Conservation (phyloP, 2,329 filamentous ascomycete species). For the Pseudopyrenochaeta lycopersici region DNA sequence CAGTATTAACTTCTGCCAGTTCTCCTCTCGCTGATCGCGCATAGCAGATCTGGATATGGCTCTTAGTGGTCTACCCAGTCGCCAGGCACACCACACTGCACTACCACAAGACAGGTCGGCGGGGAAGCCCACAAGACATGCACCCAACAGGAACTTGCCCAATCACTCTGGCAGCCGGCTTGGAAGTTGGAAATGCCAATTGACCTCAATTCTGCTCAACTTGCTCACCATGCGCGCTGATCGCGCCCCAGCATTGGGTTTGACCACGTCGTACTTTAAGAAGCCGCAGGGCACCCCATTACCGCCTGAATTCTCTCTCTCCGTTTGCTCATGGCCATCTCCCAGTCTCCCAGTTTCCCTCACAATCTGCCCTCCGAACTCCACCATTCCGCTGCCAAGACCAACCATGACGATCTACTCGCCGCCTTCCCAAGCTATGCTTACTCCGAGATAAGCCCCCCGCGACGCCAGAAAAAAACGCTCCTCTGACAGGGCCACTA, state of each 20-base stretch:
- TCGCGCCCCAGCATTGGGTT: neutral
- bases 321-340: neutral
- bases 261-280: neutral
- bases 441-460: slow-evolving; percentile 10
- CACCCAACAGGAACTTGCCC: slow-evolving; percentile 2
- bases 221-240: neutral
- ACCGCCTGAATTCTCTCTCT: neutral
- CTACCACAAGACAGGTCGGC: neutral
- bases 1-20: no score
- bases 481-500: neutral
- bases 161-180: slow-evolving; percentile 2
- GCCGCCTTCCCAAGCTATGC: slow-evolving; percentile 1
- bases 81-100: neutral
- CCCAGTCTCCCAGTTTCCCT: neutral
- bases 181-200: slow-evolving; percentile 8
- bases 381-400: slow-evolving; percentile 13
- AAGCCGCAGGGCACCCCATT: neutral
- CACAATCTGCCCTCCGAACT: neutral
- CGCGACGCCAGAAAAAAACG: neutral
- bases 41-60: neutral
- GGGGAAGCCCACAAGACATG: neutral
- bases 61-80: no score
- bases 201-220: slow-evolving; percentile 31
- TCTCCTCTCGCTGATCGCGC: no score
- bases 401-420: slow-evolving; percentile 6